phyloP scores from a whole-genome alignment of 768 basidiomycete genomes.

The Gloeopeniophorella convolvens region DNA sequence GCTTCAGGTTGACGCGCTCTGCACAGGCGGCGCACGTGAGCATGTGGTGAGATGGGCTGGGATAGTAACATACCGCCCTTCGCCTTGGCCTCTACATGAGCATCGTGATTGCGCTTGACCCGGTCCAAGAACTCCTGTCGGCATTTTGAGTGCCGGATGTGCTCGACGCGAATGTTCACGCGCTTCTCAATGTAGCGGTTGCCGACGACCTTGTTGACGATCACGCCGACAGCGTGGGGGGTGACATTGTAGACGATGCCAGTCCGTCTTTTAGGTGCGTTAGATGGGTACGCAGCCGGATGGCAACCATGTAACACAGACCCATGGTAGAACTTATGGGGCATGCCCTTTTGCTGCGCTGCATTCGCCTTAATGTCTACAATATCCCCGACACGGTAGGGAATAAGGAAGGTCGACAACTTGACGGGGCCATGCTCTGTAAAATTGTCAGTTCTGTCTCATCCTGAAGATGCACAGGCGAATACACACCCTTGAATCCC shows the following conservation, averaged over 20 bases:
- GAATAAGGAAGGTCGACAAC: slow-evolving; percentile 87
- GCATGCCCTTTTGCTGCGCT: slow-evolving; percentile 99
- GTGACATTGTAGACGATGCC: slow-evolving; percentile 99
- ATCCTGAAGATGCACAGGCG: not conserved
- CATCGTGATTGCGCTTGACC: slow-evolving; percentile 85
- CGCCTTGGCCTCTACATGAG: slow-evolving; percentile 80
- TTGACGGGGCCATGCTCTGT: slow-evolving; percentile 86
- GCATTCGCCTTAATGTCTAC: slow-evolving; percentile 99
- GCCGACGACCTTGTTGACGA: slow-evolving; percentile 97
- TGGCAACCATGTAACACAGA: slow-evolving; percentile 36
- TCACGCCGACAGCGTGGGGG: slow-evolving; percentile 88
- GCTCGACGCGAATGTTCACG: slow-evolving; percentile 96
- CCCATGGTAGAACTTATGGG: slow-evolving; percentile 99
- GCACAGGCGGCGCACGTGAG: not conserved
- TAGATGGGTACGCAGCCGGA: not conserved
- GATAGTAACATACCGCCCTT: slow-evolving; percentile 88
- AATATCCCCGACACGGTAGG: slow-evolving; percentile 94
- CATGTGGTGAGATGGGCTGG: not conserved
- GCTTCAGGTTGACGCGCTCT: slow-evolving; percentile 84
- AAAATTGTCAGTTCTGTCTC: not conserved
- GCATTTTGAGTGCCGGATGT: slow-evolving; percentile 94
- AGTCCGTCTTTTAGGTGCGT: slow-evolving; percentile 61
- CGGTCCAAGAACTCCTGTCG: slow-evolving; percentile 96
- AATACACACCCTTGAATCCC: slow-evolving; percentile 85
- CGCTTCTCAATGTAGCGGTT: slow-evolving; percentile 99